These are phyloP conservation scores for Colletotrichum plurivorum DNA, from an alignment of 2,329 filamentous ascomycete species.

Conservation along the genomic window DNA sequence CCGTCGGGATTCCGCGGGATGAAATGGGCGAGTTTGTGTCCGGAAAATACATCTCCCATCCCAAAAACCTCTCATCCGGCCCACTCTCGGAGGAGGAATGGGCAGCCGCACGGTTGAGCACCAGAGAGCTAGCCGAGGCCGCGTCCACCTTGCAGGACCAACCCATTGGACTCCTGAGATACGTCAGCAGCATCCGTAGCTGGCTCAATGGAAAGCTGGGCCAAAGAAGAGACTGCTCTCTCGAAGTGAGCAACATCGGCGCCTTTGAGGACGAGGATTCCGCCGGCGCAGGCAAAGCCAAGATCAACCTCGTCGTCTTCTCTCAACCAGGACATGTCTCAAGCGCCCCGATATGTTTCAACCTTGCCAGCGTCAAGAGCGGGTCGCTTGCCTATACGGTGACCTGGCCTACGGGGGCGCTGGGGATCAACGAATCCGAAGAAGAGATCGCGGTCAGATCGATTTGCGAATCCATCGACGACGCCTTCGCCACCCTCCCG, in stretches of 20 bases:
- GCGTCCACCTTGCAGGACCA: constrained; percentile 45
- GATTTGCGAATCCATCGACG: constrained; percentile 35
- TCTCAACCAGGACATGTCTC: constrained; percentile 57
- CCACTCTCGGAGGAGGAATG: constrained; percentile 48
- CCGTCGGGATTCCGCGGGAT: constrained; percentile 47
- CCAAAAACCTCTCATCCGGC: constrained; percentile 20
- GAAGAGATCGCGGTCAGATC: constrained; percentile 31
- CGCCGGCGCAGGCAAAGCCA: constrained; percentile 5
- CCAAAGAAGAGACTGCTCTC: constrained; percentile 54
- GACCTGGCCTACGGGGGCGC: constrained; percentile 59
- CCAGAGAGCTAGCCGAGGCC: constrained; percentile 48
- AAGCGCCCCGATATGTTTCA: constrained; percentile 56
- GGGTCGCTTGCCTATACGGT: constrained; percentile 55
- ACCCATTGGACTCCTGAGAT: constrained; percentile 58
- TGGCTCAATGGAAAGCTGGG: constrained; percentile 57
- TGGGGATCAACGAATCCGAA: constrained; percentile 53
- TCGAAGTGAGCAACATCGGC: constrained; percentile 62
- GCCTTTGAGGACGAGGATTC: constrained; percentile 48
- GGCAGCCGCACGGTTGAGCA: constrained; percentile 49
- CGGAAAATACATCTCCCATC: constrained; percentile 46
- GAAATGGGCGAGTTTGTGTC: constrained; percentile 55
- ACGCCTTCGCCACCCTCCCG: constrained; percentile 24
- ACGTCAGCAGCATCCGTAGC: constrained; percentile 53
- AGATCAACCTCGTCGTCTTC: constrained; percentile 56
- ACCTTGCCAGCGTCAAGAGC: constrained; percentile 55